Conservation (phyloP, 129 eudicot species). For the Erigeron canadensis region DNA sequence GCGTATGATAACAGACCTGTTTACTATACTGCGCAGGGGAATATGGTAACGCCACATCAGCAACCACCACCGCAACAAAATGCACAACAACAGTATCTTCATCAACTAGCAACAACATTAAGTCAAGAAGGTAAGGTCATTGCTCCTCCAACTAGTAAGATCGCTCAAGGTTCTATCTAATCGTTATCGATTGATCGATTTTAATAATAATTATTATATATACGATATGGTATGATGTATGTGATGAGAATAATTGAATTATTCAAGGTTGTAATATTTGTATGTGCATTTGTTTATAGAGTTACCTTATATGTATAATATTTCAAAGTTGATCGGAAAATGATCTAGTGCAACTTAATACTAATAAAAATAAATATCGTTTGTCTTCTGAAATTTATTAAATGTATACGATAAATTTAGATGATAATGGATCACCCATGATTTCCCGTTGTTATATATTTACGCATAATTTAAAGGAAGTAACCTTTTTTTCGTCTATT, state of each 20-base stretch:
- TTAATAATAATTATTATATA: not conserved
- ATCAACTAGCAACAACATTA: constrained; percentile 32
- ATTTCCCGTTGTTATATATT: too few species aligned
- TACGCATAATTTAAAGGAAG: too few species aligned
- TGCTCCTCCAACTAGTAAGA: constrained; percentile 33
- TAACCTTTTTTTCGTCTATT: too few species aligned
- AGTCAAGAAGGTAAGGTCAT: constrained; percentile 48
- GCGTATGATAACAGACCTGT: constrained; percentile 78
- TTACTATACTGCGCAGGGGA: constrained; percentile 57
- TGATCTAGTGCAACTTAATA: too few species aligned
- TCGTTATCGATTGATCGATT: constrained; percentile 15
- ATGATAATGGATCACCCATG: too few species aligned
- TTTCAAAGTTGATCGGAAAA: too few species aligned
- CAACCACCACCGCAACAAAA: constrained; percentile 29
- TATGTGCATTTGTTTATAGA: not conserved
- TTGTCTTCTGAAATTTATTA: too few species aligned
- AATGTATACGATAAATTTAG: too few species aligned
- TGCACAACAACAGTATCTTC: constrained; percentile 39
- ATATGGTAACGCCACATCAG: constrained; percentile 39
- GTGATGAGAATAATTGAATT: not conserved
- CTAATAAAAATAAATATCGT: not conserved
- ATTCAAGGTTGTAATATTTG: not conserved
- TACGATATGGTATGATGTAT: not conserved
- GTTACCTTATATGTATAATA: constrained; percentile 5
- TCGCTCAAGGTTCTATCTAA: constrained; percentile 41